Conservation (phyloP, 1,139 yeast genomes). For the Kurtzmaniella natalensis region DNA sequence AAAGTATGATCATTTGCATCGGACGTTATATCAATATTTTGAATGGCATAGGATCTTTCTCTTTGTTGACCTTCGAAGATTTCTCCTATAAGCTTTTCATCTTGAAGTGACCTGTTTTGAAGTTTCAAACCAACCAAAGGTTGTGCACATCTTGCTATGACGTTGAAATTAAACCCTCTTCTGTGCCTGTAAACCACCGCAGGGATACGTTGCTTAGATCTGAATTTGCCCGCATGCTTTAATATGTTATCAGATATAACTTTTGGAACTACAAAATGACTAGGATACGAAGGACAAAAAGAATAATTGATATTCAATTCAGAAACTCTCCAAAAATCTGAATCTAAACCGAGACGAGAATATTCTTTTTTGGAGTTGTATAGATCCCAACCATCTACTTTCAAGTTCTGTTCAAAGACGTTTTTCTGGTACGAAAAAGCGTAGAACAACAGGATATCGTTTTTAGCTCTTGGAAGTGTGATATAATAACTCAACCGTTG, state of each 20-base stretch:
- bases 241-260: slow-evolving; percentile 77
- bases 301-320: slow-evolving; percentile 58
- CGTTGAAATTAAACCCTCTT: slow-evolving; percentile 55
- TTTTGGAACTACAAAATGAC: slow-evolving; percentile 60
- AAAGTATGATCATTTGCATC: not conserved
- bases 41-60: slow-evolving; percentile 19
- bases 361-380: slow-evolving; percentile 66
- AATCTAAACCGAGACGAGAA: slow-evolving; percentile 54
- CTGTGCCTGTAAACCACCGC: slow-evolving; percentile 73
- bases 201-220: slow-evolving; percentile 85
- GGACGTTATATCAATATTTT: slow-evolving; percentile 18
- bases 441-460: slow-evolving; percentile 40
- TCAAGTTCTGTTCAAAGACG: slow-evolving; percentile 57
- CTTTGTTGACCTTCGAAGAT: slow-evolving; percentile 52
- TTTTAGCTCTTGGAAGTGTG: slow-evolving; percentile 27
- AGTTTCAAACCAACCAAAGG: slow-evolving; percentile 84
- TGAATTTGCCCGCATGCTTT: slow-evolving; percentile 75
- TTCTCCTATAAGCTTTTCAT: slow-evolving; percentile 74
- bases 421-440: slow-evolving; percentile 49
- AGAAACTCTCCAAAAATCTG: slow-evolving; percentile 64
- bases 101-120: slow-evolving; percentile 85
- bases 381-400: slow-evolving; percentile 64
- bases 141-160: slow-evolving; percentile 87
- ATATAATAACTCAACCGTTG: slow-evolving; percentile 67
- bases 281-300: slow-evolving; percentile 77